A percentile compares a stretch with the other conserved stretches of the same genome.
Conservation (phyloP, 140 eudicot genomes). For the Senecio squalidus region DNA sequence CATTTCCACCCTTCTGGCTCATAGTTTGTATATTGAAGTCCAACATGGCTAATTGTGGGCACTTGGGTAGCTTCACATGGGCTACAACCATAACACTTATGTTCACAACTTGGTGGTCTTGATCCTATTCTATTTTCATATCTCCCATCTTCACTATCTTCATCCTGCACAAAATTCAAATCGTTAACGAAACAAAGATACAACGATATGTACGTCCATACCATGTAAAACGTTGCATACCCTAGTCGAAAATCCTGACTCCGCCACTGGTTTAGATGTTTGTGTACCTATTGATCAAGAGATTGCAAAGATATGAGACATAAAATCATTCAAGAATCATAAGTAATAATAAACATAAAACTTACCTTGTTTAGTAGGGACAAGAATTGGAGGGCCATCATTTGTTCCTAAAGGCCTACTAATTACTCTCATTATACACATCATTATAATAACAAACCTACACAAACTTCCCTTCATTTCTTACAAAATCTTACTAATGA, state of each 20-base stretch:
- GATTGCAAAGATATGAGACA: conserved; percentile 2
- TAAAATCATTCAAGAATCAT: conserved; percentile 5
- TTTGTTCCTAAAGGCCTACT: conserved; percentile 56
- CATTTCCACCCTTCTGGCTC: conserved; percentile 92
- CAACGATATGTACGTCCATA: neutral
- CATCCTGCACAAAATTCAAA: conserved; percentile 15
- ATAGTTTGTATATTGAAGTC: conserved; percentile 63
- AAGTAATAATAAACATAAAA: neutral
- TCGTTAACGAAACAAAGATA: neutral
- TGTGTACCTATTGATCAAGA: conserved; percentile 19
- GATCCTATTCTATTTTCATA: conserved; percentile 54
- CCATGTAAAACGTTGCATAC: neutral
- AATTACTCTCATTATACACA: conserved; percentile 33
- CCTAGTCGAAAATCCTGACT: conserved; percentile 8
- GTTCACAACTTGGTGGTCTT: conserved; percentile 81
- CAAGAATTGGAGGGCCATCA: conserved; percentile 24
- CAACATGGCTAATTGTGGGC: conserved; percentile 51
- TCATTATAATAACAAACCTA: conserved; percentile 22
- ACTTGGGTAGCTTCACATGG: conserved; percentile 87
- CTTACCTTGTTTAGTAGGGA: conserved; percentile 34
- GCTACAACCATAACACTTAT: conserved; percentile 66
- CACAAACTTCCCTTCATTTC: conserved; percentile 29
- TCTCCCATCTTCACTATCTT: conserved; percentile 18
- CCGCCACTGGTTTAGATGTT: conserved; percentile 2
- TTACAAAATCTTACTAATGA: conserved; percentile 6